phyloP scores from a whole-genome alignment of 2,329 filamentous ascomycete species.

The Talaromyces sp. region DNA sequence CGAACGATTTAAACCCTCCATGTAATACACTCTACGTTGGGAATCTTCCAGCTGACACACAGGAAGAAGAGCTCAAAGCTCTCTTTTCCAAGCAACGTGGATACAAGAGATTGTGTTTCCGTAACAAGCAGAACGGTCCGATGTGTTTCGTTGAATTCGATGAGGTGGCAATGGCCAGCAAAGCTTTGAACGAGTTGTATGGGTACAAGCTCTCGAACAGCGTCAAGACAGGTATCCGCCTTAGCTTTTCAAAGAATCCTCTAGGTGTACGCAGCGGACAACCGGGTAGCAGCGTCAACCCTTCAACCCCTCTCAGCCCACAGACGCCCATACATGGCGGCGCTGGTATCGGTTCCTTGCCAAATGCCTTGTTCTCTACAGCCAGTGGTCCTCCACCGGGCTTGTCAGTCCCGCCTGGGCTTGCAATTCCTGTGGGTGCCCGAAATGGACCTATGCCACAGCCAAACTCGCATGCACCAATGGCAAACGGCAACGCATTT shows the following conservation, averaged over 20 bases:
- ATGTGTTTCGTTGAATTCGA: constrained; percentile 99
- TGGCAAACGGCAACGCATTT: constrained; percentile 30
- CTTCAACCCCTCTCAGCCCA: constrained; percentile 47
- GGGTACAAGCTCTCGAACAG: constrained; percentile 84
- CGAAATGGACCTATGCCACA: constrained; percentile 30
- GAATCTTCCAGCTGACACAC: constrained; percentile 88
- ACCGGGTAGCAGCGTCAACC: constrained; percentile 49
- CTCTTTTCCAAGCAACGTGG: constrained; percentile 90
- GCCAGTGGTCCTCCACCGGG: constrained; percentile 77
- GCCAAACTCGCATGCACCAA: constrained; percentile 25
- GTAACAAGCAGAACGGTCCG: constrained; percentile 88
- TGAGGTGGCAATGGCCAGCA: constrained; percentile 85
- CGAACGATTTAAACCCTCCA: constrained; percentile 91
- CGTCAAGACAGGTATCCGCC: constrained; percentile 85
- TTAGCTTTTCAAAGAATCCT: constrained; percentile 97
- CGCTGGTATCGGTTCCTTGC: constrained; percentile 50
- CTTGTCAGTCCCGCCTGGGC: constrained; percentile 67
- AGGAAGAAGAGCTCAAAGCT: constrained; percentile 89
- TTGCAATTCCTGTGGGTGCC: constrained; percentile 42
- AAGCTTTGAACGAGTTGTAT: constrained; percentile 83
- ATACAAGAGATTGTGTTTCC: constrained; percentile 91
- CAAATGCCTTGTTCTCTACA: constrained; percentile 60
- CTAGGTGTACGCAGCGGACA: constrained; percentile 83
- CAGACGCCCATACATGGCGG: constrained; percentile 54
- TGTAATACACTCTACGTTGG: constrained; percentile 98